phyloP scores from a whole-genome alignment of 345 rosid genomes.

The Arabidopsis thaliana region DNA sequence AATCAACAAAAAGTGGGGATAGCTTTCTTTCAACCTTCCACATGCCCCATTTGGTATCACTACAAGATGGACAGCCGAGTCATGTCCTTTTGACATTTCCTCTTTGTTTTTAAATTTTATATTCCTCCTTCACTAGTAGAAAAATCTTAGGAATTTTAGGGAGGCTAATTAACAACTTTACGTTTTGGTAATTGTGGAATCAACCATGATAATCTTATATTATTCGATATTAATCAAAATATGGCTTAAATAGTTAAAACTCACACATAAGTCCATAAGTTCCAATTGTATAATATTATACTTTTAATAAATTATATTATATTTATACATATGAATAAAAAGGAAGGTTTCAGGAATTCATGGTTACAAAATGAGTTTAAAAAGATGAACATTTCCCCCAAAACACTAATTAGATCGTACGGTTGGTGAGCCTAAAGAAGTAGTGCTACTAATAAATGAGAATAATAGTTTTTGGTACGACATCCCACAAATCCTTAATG shows the following conservation, averaged over 20 bases:
- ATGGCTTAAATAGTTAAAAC: background rate
- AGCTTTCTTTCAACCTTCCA: constrained; percentile 50
- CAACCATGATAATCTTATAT: background rate
- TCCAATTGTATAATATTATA: background rate
- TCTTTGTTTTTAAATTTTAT: constrained; percentile 17
- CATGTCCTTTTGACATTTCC: constrained; percentile 47
- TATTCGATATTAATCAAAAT: background rate
- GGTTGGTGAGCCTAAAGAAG: constrained; percentile 10
- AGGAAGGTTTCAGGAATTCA: background rate
- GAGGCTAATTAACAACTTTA: background rate
- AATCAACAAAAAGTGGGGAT: constrained; percentile 43
- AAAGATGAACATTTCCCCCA: background rate
- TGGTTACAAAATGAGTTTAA: background rate
- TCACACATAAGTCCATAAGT: background rate
- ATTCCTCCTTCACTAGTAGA: background rate
- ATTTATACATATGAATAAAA: background rate
- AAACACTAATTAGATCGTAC: constrained; percentile 15
- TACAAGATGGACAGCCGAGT: constrained; percentile 52
- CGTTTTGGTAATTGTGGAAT: background rate
- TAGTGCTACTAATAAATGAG: background rate
- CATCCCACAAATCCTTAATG: constrained; percentile 21
- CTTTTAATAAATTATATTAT: background rate
- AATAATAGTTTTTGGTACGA: constrained; percentile 29
- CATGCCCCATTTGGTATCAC: constrained; percentile 49
- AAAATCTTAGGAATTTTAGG: background rate